phyloP scores from a whole-genome alignment of 805 yeast species.

The Scheffersomyces spartinae region DNA sequence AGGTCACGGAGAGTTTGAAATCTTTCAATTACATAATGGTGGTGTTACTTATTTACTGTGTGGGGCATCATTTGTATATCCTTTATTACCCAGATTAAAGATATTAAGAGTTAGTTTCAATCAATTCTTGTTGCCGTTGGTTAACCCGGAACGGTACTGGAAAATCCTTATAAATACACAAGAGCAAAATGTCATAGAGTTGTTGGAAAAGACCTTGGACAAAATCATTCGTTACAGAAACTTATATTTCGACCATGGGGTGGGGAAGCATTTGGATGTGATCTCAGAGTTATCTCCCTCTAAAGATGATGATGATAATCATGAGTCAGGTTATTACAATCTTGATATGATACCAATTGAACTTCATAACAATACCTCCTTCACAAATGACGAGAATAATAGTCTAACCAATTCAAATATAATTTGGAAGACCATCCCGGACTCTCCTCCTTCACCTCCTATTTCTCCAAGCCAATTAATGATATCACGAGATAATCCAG shows the following conservation, averaged over 20 bases:
- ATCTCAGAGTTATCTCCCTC: too few species aligned
- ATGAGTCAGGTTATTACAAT: too few species aligned
- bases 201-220: constrained; percentile 26
- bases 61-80: constrained; percentile 59
- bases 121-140: constrained; percentile 51
- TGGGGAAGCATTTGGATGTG: too few species aligned
- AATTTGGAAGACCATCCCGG: too few species aligned
- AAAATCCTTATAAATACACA: constrained; percentile 28
- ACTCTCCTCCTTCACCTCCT: constrained; percentile 33
- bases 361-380: too few species aligned
- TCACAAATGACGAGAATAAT: too few species aligned
- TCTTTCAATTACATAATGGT: constrained; percentile 47
- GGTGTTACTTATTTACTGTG: constrained; percentile 52
- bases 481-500: too few species aligned
- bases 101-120: constrained; percentile 37
- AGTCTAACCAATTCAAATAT: too few species aligned
- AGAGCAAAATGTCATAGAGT: constrained; percentile 13
- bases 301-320: too few species aligned
- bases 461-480: too few species aligned
- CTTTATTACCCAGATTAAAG: constrained; percentile 55
- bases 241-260: constrained; percentile 12
- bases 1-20: constrained; percentile 49
- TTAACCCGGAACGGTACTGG: constrained; percentile 75
- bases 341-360: too few species aligned
- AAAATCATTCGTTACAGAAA: constrained; percentile 32